Conservation (phyloP, 208 protist genomes). For the Trypanosoma cruzi region DNA sequence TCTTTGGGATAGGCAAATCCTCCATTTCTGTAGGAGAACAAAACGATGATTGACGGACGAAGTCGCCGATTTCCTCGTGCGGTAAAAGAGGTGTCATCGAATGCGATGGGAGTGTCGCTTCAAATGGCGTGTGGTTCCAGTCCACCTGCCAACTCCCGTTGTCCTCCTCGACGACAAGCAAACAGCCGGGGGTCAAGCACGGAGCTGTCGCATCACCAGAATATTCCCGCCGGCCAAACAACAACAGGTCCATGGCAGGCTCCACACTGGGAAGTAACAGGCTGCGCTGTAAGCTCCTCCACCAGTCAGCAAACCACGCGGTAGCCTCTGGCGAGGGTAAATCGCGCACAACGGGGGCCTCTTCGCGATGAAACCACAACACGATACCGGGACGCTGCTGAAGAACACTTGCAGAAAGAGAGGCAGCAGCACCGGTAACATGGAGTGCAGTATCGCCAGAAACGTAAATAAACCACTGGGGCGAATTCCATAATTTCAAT, state of each 20-base stretch:
- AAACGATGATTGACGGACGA: too few species aligned
- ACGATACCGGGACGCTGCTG: conserved; percentile 15
- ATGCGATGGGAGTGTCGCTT: neutral
- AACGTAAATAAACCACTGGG: conserved; percentile 15
- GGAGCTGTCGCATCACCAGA: neutral
- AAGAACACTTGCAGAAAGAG: neutral
- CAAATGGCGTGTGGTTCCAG: neutral
- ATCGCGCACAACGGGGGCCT: neutral
- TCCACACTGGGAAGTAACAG: conserved; percentile 4
- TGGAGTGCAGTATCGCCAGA: conserved; percentile 11
- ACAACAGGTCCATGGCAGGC: conserved; percentile 4
- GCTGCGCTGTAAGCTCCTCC: conserved; percentile 12
- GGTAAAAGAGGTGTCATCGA: too few species aligned
- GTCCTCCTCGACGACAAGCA: neutral
- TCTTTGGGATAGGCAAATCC: neutral
- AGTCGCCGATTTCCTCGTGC: neutral
- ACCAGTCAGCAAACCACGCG: conserved; percentile 1
- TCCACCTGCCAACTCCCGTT: neutral
- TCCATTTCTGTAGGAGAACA: neutral
- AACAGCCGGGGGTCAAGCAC: neutral
- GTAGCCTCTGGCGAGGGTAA: neutral
- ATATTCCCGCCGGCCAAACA: neutral
- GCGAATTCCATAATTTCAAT: neutral
- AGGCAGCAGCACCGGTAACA: neutral
- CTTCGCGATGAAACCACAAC: conserved; percentile 2